Evolutionary conservation across 2,329 filamentous ascomycete species (phyloP).

Genomic region (Phialocephala sp.): DNA sequence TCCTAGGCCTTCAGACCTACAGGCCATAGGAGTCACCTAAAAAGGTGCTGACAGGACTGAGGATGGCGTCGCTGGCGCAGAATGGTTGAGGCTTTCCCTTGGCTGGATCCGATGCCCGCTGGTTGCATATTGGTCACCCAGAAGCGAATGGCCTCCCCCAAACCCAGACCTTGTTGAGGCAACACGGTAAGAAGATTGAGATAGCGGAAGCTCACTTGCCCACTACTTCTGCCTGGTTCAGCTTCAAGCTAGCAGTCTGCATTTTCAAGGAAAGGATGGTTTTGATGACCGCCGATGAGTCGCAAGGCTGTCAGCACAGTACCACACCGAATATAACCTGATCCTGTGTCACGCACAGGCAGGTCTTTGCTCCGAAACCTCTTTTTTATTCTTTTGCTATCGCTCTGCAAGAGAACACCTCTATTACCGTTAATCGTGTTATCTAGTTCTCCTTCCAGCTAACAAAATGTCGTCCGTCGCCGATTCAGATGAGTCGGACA

Average conservation of each 20-base stretch:
- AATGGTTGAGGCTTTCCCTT: slow-evolving; percentile 2
- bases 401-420: not conserved
- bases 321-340: slow-evolving; percentile 13
- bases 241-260: not conserved
- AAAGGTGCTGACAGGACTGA: not conserved
- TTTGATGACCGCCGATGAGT: slow-evolving; percentile 13
- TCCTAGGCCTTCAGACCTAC: not conserved
- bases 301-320: slow-evolving; percentile 24
- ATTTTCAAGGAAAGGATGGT: not conserved
- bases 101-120: not conserved
- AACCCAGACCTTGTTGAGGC: slow-evolving; percentile 12
- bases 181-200: slow-evolving; percentile 17
- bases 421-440: not conserved
- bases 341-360: not conserved
- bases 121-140: not conserved
- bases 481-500: slow-evolving; percentile 34
- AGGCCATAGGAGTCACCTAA: not conserved
- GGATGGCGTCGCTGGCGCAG: not conserved
- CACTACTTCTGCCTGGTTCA: slow-evolving; percentile 14
- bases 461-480: slow-evolving; percentile 28
- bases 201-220: slow-evolving; percentile 15
- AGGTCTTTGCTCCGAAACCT: not conserved
- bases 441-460: not conserved
- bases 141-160: slow-evolving; percentile 13
- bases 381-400: not conserved